Conservation (phyloP, 331 rosid genomes). For the Dryas integrifolia region DNA sequence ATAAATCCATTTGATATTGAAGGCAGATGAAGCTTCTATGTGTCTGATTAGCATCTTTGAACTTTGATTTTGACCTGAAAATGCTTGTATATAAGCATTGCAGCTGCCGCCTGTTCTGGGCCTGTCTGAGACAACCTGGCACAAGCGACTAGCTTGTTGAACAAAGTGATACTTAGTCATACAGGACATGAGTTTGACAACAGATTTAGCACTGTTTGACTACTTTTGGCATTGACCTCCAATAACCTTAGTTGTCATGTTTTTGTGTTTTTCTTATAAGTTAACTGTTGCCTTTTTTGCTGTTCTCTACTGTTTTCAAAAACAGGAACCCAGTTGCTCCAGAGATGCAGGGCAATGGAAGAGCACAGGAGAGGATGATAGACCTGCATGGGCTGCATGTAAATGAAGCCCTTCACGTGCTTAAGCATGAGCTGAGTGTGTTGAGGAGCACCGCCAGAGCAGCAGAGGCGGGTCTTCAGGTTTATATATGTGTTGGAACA, state of each 20-base stretch:
- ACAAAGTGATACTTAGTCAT: neutral
- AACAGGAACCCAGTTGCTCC: conserved; percentile 68
- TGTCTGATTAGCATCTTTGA: neutral
- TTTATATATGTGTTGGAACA: conserved; percentile 82
- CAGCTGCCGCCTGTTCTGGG: neutral
- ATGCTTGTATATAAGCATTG: neutral
- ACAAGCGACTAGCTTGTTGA: neutral
- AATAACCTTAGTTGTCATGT: neutral
- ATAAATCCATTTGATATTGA: neutral
- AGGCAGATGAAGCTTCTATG: neutral
- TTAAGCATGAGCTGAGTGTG: conserved; percentile 72
- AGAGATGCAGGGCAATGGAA: conserved; percentile 75
- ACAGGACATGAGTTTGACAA: neutral
- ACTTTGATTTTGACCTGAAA: neutral
- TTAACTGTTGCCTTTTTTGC: conserved; percentile 18
- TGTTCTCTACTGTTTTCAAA: conserved; percentile 22
- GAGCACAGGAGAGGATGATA: conserved; percentile 84
- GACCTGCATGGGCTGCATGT: conserved; percentile 94
- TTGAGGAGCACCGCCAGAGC: conserved; percentile 81
- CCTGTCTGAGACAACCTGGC: conserved; percentile 2
- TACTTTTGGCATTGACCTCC: neutral
- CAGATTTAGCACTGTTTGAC: neutral
- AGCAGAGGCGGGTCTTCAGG: conserved; percentile 70
- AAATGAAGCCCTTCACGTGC: conserved; percentile 77
- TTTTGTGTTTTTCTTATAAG: neutral